Base-by-base conservation (phyloP, 1,284 basidiomycete species). In the Chalciporus sp. region DNA sequence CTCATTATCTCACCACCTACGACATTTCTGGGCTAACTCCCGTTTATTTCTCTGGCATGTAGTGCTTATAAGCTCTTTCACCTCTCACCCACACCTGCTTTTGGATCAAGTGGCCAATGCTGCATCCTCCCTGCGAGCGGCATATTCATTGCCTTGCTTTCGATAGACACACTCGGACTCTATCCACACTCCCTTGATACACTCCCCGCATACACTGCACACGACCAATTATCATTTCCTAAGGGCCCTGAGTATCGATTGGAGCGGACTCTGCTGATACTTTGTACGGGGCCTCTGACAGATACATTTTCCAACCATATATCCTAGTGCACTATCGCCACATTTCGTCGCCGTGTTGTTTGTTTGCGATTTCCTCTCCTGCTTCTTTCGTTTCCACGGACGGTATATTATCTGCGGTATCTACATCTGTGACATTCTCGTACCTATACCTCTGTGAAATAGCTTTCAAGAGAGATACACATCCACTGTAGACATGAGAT, bases 61-160 rank as follows among this genome's bases (percentile, higher is more conserved):
- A 60, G 61, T 7, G 19, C 7, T 14, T 33, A 9, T 12, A 31
- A 14, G 19, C 23, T n/a, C 16, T 29, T 5, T n/a, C 26, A 26
- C 33, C 27, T 48, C 19, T 52, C 56, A 61, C 53, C 35, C 49
- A 43, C 43, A 45, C 37, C 29, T 46, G 27, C 60, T 42, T 44
- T 37, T 26, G 20, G 29, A 40, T 31, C 47, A 42, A 45, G 11
- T n/a, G n/a, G n/a, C n/a, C 7, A 37, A 5, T n/a, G 16, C n/a
- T 35, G 33, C 35, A 6, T n/a, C 35, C 35, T 17, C 11, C 33
- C 14, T 35, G 33, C 33, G 14, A 14, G 33, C 6, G 12, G 33
- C 33, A 35, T 35, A 14, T 16, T 35, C 12, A 35, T 37, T 10
- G 17, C 28, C 28, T 35, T 10, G 17, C 28, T 23, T 35, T 40